phyloP scores from a whole-genome alignment of 179 eudicot species.

The Beta corolliflora region DNA sequence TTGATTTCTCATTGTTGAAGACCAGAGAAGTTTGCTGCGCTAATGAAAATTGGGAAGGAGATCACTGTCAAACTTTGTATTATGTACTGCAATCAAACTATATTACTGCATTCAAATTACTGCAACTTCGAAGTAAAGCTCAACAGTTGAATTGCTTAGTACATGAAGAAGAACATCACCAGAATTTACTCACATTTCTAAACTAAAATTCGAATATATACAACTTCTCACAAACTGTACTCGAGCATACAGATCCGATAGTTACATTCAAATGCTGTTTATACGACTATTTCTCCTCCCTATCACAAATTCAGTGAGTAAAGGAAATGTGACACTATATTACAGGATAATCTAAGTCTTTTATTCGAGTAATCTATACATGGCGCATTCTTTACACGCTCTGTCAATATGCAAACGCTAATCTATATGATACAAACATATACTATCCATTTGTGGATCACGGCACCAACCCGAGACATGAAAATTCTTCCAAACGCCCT shows the following conservation, averaged over 20 bases:
- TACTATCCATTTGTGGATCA: slow-evolving; percentile 12
- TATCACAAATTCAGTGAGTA: slow-evolving; percentile 30
- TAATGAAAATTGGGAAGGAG: too few relatives aligned
- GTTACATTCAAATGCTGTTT: slow-evolving; percentile 26
- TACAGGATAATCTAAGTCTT: slow-evolving; percentile 3
- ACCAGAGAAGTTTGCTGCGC: too few relatives aligned
- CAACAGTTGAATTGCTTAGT: too few relatives aligned
- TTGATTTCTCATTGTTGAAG: too few relatives aligned
- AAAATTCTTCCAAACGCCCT: slow-evolving; percentile 13
- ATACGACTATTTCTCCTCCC: slow-evolving; percentile 23
- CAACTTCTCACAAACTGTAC: slow-evolving; percentile 28
- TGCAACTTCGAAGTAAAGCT: too few relatives aligned
- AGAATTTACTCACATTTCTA: not conserved
- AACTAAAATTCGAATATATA: slow-evolving; percentile 24
- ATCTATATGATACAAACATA: slow-evolving; percentile 36
- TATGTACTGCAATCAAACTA: too few relatives aligned
- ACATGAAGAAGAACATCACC: not conserved
- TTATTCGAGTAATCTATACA: slow-evolving; percentile 38
- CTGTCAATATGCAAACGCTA: slow-evolving; percentile 13
- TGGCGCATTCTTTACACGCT: slow-evolving; percentile 33
- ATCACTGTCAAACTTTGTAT: too few relatives aligned
- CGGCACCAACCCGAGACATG: slow-evolving; percentile 23
- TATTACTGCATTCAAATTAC: too few relatives aligned
- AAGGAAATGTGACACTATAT: slow-evolving; percentile 18
- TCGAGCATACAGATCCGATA: slow-evolving; percentile 13